phyloP scores from a whole-genome alignment of 768 basidiomycete species.

The Tylopilus intermedius region DNA sequence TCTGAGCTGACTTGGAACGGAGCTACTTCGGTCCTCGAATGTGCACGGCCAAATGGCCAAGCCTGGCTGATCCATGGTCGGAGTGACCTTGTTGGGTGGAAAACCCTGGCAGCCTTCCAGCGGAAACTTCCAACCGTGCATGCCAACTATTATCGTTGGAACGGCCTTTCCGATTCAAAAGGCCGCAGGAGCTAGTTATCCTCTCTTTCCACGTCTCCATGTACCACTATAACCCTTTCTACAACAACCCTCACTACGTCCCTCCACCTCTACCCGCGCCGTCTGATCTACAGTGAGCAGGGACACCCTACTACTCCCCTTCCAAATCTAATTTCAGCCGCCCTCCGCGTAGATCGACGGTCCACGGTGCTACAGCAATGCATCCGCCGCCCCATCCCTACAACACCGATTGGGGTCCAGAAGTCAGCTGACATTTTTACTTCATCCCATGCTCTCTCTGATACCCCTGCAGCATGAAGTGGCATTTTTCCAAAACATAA shows the following conservation, averaged over 20 bases:
- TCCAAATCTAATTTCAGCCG: background rate
- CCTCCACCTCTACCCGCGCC: background rate
- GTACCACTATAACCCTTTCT: background rate
- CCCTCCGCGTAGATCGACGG: background rate
- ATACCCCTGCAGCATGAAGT: conserved; percentile 2
- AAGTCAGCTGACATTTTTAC: background rate
- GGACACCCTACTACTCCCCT: too few relatives aligned
- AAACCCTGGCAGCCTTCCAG: background rate
- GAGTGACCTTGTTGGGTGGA: background rate
- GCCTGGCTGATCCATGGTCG: background rate
- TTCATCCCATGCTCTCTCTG: background rate
- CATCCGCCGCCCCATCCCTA: background rate
- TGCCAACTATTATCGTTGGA: conserved; percentile 10
- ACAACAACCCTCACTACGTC: background rate
- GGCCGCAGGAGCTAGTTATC: background rate
- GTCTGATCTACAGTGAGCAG: background rate
- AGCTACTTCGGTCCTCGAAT: background rate
- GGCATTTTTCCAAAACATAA: background rate
- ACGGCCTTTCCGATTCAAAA: background rate
- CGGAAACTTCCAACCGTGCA: background rate
- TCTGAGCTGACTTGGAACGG: too few relatives aligned
- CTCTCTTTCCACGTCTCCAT: background rate
- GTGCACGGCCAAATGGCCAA: background rate
- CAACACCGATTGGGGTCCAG: background rate
- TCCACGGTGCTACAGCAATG: background rate